Evolutionary conservation across 2,329 filamentous ascomycete species (phyloP), one percentile per base, ranked within the genome.

Genomic region (Chalaropsis ovoidea): DNA sequence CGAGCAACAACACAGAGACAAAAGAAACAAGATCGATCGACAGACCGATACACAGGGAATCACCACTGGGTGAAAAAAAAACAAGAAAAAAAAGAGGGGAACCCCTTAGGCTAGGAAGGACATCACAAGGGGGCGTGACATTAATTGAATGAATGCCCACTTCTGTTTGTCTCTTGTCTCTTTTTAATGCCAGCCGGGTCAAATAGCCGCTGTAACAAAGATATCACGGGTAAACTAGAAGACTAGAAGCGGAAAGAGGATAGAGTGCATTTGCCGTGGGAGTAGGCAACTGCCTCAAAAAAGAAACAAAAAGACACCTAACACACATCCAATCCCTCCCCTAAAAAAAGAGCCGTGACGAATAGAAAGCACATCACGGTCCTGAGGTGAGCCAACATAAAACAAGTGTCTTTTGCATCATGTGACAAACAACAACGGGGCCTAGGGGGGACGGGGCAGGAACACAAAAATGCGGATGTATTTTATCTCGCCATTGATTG

Each of bases 361-460:
- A 8, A 39, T 4, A 35, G 13, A 31, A 58, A 58, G 54, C 54
- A 58, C 54, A 58, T 35, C 24, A 39, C 13, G 13, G 24, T 35
- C 8, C 22, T 27, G 11, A 52, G 13, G 17, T 39, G 5, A 39
- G 31, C 24, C 54, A 58, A 58, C 24, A 31, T 19, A 58, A 58
- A 58, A 58, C 54, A 58, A 3, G 27, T 58, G 8, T 58, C 15
- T 58, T 58, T 58, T 39, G 6, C 27, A 58, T 58, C 54, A 58
- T 58, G 54, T 58, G 54, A 58, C 54, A 58, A 58, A 15, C 54
- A 58, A 58, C 15, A 31, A 35, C 17, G 15, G 31, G 54, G n/a
- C 5, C 54, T 6, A 35, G 31, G 31, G 52, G 54, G 27, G 6
- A 58, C 43, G n/a, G 5, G n/a, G 31, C 27, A 58, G 31, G 6